These are phyloP conservation scores for Fusarium cyanostomum DNA, from an alignment of 2,329 filamentous ascomycete genomes.

Conservation along the genomic window DNA sequence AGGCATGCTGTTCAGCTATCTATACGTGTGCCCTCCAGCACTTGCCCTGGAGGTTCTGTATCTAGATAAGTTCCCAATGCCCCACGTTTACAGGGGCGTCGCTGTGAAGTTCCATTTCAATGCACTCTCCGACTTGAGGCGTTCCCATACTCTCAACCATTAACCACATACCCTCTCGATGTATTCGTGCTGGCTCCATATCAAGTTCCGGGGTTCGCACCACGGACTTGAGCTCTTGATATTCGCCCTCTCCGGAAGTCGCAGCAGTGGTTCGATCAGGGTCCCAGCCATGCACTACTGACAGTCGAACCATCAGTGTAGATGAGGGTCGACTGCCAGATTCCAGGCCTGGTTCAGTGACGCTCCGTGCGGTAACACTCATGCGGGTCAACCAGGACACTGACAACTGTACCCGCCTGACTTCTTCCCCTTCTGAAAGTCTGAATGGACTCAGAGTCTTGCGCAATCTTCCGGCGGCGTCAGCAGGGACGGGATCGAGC, in stretches of 20 bases:
- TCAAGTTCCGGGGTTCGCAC: slow-evolving; percentile 80
- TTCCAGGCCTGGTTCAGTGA: slow-evolving; percentile 36
- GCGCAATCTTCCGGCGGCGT: slow-evolving; percentile 78
- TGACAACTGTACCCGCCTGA: slow-evolving; percentile 52
- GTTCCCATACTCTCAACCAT: slow-evolving; percentile 83
- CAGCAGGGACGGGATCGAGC: slow-evolving; percentile 71
- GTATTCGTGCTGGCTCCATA: slow-evolving; percentile 70
- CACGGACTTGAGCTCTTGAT: slow-evolving; percentile 72
- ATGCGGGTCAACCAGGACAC: slow-evolving; percentile 66
- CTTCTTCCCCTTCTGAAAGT: slow-evolving; percentile 56
- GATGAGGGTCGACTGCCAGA: slow-evolving; percentile 47
- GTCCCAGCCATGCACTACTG: slow-evolving; percentile 76
- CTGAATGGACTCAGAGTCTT: slow-evolving; percentile 66
- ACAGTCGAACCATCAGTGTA: slow-evolving; percentile 71
- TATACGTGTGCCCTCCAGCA: not conserved
- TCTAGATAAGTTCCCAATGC: slow-evolving; percentile 52
- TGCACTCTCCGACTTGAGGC: slow-evolving; percentile 51
- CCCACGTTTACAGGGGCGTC: slow-evolving; percentile 57
- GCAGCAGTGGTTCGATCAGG: slow-evolving; percentile 72
- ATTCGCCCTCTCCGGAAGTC: slow-evolving; percentile 76
- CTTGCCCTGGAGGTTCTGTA: not conserved
- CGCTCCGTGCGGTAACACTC: slow-evolving; percentile 47
- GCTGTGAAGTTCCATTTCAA: slow-evolving; percentile 64
- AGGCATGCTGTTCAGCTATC: not conserved
- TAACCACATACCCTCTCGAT: slow-evolving; percentile 74